Evolutionary conservation across 2,329 filamentous ascomycete species (phyloP).

Genomic region (Cercospora janseana): DNA sequence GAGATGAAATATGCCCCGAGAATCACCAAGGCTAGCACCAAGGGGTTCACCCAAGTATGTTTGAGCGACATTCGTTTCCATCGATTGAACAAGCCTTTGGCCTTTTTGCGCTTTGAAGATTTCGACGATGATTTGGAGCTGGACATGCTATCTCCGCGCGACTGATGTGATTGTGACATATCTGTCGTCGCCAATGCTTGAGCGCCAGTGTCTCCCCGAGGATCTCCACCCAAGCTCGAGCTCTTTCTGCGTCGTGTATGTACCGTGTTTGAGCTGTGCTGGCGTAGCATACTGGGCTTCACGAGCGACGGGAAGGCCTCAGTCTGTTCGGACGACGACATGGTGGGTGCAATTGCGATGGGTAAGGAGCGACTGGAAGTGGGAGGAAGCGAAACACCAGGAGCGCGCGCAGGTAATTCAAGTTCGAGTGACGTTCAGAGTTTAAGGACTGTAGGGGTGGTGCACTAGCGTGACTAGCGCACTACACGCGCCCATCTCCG

Average conservation of each 20-base stretch:
- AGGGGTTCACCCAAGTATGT: conserved; percentile 66
- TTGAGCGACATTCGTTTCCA: conserved; percentile 48
- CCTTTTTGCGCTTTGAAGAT: conserved; percentile 49
- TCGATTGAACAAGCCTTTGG: conserved; percentile 45
- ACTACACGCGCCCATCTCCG: no score
- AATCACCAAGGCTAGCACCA: conserved; percentile 64
- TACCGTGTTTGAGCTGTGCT: conserved; percentile 20
- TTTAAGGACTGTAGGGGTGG: conserved; percentile 4
- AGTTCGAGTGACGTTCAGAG: not conserved
- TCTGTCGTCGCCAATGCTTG: conserved; percentile 49
- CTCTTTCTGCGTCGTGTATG: conserved; percentile 30
- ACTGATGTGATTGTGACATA: conserved; percentile 12
- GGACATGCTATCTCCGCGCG: conserved; percentile 16
- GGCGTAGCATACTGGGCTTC: conserved; percentile 16
- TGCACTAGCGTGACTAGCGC: not conserved
- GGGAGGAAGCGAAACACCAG: conserved; percentile 1
- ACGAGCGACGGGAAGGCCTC: conserved; percentile 22
- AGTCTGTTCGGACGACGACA: conserved; percentile 16
- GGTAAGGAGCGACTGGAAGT: conserved; percentile 23
- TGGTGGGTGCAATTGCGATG: conserved; percentile 5
- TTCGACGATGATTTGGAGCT: conserved; percentile 28
- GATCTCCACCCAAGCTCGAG: conserved; percentile 51
- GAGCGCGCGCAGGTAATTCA: not conserved
- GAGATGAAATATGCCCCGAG: conserved; percentile 69
- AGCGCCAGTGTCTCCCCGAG: conserved; percentile 53